phyloP scores from a whole-genome alignment of 306 rosid genomes.

The Cicer yamashitae region DNA sequence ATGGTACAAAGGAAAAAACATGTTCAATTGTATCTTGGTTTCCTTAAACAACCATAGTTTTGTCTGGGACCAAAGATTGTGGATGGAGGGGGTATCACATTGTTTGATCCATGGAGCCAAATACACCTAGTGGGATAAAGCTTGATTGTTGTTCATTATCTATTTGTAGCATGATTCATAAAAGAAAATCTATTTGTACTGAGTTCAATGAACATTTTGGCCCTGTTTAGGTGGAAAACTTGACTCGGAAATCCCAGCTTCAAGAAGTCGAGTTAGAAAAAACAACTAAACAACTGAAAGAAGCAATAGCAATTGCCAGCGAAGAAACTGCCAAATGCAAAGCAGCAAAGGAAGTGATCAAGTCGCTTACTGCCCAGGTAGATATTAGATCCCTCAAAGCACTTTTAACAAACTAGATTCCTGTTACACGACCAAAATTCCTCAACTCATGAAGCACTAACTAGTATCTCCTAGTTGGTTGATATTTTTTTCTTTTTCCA shows the following conservation, averaged over 20 bases:
- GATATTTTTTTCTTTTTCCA: not conserved
- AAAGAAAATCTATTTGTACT: not conserved
- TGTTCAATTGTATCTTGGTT: too few species aligned
- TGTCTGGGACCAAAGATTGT: too few species aligned
- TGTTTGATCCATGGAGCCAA: not conserved
- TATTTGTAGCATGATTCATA: constrained; percentile 1
- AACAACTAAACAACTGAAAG: constrained; percentile 86
- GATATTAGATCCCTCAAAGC: constrained; percentile 15
- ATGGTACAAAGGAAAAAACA: too few species aligned
- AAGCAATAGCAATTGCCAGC: constrained; percentile 81
- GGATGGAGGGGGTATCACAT: not conserved
- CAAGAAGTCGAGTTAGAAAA: constrained; percentile 92
- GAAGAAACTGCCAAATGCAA: constrained; percentile 90
- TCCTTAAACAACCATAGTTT: too few species aligned
- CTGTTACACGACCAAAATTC: constrained; percentile 24
- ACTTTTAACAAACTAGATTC: constrained; percentile 22
- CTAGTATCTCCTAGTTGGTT: not conserved
- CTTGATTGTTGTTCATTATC: constrained; percentile 27
- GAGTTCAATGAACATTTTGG: constrained; percentile 37
- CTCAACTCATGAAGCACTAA: not conserved
- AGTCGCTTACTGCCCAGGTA: constrained; percentile 95
- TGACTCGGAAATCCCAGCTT: constrained; percentile 79
- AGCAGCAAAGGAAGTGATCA: constrained; percentile 97
- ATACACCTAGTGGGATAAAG: not conserved
- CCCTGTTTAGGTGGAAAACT: constrained; percentile 76